Evolutionary conservation across 768 basidiomycete species (phyloP).

Genomic region (Leucogyrophana mollusca): DNA sequence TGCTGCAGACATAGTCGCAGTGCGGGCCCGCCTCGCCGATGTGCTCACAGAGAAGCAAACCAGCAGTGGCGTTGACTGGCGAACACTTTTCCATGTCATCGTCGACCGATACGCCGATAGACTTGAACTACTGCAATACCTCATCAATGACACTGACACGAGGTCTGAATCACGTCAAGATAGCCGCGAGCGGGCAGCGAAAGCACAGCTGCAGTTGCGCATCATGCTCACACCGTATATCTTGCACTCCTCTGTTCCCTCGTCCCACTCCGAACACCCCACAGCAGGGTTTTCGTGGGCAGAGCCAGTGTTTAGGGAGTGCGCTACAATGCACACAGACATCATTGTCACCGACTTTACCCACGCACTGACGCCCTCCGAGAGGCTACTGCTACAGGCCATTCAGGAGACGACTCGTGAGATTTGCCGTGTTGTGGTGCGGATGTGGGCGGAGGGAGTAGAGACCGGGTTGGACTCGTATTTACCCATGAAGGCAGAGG

Average conservation of each 20-base stretch:
- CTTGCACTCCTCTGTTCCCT: slow-evolving; percentile 5
- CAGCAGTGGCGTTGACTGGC: slow-evolving; percentile 42
- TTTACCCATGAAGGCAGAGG: neutral
- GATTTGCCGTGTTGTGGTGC: slow-evolving; percentile 16
- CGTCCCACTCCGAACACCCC: neutral
- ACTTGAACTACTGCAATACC: slow-evolving; percentile 39
- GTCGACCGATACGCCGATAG: slow-evolving; percentile 40
- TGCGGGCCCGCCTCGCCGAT: slow-evolving; percentile 5
- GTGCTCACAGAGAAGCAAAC: slow-evolving; percentile 1
- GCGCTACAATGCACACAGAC: slow-evolving; percentile 10
- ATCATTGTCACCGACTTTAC: neutral
- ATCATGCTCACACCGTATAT: slow-evolving; percentile 16
- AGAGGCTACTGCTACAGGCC: slow-evolving; percentile 9
- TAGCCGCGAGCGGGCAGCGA: slow-evolving; percentile 6
- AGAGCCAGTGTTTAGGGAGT: slow-evolving; percentile 6
- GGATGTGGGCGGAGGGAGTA: slow-evolving; percentile 18
- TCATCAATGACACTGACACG: slow-evolving; percentile 27
- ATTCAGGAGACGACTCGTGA: slow-evolving; percentile 13
- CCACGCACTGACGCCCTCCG: slow-evolving; percentile 9
- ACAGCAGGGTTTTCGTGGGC: slow-evolving; percentile 9
- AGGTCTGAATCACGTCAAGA: slow-evolving; percentile 12
- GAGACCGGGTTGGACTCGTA: slow-evolving; percentile 8
- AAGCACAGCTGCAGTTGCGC: slow-evolving; percentile 17
- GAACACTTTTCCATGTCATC: slow-evolving; percentile 33
- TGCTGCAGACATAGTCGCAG: slow-evolving; percentile 8